phyloP scores from a whole-genome alignment of 1,284 basidiomycete species.

The Phlebopus sp. region DNA sequence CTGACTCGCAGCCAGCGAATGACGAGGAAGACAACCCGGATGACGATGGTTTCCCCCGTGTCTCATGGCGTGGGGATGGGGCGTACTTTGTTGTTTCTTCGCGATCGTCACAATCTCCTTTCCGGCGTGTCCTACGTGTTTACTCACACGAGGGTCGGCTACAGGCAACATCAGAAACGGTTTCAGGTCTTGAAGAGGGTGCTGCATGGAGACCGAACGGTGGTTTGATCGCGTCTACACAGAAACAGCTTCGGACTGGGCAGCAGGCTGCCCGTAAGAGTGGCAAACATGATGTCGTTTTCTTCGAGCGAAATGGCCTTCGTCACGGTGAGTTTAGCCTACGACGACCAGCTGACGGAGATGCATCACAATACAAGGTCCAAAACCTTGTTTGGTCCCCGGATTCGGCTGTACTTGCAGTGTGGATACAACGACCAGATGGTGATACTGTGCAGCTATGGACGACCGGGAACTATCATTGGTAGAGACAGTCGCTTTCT shows the following conservation, averaged over 20 bases:
- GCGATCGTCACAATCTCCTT: constrained; percentile 38
- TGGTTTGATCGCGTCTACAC: constrained; percentile 79
- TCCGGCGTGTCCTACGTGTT: constrained; percentile 65
- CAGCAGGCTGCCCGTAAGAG: constrained; percentile 66
- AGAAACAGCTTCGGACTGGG: constrained; percentile 72
- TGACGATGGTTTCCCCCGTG: constrained; percentile 71
- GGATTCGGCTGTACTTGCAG: constrained; percentile 82
- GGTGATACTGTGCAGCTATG: constrained; percentile 91
- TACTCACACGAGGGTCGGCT: constrained; percentile 80
- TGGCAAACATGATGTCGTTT: constrained; percentile 84
- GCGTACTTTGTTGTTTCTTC: constrained; percentile 86
- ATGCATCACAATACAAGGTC: constrained; percentile 65
- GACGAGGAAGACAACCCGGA: constrained; percentile 57
- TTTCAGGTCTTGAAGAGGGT: constrained; percentile 79
- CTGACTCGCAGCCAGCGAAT: constrained; percentile 20
- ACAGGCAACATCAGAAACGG: constrained; percentile 82
- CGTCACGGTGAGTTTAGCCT: constrained; percentile 88
- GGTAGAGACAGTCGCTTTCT: constrained; percentile 46
- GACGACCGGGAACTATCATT: constrained; percentile 95
- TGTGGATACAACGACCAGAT: constrained; percentile 76
- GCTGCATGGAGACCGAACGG: constrained; percentile 91
- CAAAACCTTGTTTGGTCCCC: constrained; percentile 84
- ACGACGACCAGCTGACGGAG: constrained; percentile 39
- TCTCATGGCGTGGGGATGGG: constrained; percentile 94
- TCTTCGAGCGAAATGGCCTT: constrained; percentile 94